These are phyloP conservation scores for Camellia oleifera DNA, from an alignment of 179 eudicot species.

Conservation along the genomic window DNA sequence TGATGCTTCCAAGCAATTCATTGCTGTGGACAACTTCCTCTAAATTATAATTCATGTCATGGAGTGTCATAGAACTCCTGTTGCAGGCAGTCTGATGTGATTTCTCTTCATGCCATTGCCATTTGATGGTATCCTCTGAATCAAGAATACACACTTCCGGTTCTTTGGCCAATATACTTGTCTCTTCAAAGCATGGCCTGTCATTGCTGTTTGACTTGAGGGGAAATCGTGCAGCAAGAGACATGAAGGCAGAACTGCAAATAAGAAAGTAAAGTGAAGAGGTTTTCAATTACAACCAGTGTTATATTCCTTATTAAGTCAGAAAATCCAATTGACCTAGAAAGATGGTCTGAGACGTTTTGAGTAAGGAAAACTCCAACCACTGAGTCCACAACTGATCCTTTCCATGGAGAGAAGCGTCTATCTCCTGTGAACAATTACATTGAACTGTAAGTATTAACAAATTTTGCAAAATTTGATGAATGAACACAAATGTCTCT, in stretches of 20 bases:
- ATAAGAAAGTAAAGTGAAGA: not conserved
- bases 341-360: conserved; percentile 94
- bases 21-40: conserved; percentile 41
- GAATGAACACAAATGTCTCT: not conserved
- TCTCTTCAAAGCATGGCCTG: conserved; percentile 34
- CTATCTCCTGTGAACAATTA: conserved; percentile 64
- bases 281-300: not conserved
- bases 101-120: conserved; percentile 38
- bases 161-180: conserved; percentile 35
- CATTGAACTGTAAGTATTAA: conserved; percentile 9
- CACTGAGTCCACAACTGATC: conserved; percentile 90
- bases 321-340: conserved; percentile 53
- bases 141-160: conserved; percentile 45
- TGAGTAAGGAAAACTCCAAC: conserved; percentile 95
- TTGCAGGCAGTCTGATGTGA: conserved; percentile 30
- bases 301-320: not conserved
- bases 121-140: conserved; percentile 43
- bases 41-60: conserved; percentile 27
- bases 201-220: conserved; percentile 34
- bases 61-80: conserved; percentile 30
- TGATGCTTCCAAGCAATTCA: conserved; percentile 30
- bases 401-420: conserved; percentile 93
- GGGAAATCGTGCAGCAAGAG: conserved; percentile 77
- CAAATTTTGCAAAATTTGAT: not conserved
- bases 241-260: conserved; percentile 93